Percentiles rank a stretch among this genome's conserved stretches.
phyloP scores from a whole-genome alignment of 148 eudicot species.

The Simmondsia chinensis region DNA sequence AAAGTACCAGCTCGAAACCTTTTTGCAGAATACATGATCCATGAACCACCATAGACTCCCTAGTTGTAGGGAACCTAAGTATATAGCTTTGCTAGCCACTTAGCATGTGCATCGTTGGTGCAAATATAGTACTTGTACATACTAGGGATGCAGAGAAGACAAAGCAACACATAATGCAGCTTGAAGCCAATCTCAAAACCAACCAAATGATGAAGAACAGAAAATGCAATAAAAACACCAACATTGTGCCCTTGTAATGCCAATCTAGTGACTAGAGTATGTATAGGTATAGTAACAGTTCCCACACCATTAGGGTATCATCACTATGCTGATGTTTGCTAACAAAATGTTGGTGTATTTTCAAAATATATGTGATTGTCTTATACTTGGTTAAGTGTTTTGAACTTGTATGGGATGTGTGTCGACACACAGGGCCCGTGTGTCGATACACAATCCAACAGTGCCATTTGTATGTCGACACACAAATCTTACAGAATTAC shows the following conservation, averaged over 20 bases:
- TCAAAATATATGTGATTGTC: too few species aligned
- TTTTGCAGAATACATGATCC: slow-evolving; percentile 62
- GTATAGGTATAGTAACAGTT: slow-evolving; percentile 90
- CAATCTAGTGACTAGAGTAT: slow-evolving; percentile 95
- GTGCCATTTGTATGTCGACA: too few species aligned
- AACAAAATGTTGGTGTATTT: too few species aligned
- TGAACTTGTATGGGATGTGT: too few species aligned
- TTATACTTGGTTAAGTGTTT: too few species aligned
- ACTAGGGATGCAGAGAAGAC: slow-evolving; percentile 92
- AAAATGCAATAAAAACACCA: slow-evolving; percentile 75
- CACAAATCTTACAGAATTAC: too few species aligned
- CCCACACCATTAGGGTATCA: slow-evolving; percentile 98
- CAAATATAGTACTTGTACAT: slow-evolving; percentile 89
- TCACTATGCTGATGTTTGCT: slow-evolving; percentile 86
- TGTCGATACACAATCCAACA: too few species aligned
- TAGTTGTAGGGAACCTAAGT: slow-evolving; percentile 34
- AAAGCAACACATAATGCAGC: slow-evolving; percentile 58
- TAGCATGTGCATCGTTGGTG: slow-evolving; percentile 53
- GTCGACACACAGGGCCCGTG: too few species aligned
- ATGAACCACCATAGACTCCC: slow-evolving; percentile 68
- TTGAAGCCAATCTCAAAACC: slow-evolving; percentile 54
- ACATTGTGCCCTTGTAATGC: slow-evolving; percentile 95
- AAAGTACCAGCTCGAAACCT: slow-evolving; percentile 47
- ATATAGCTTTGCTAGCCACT: slow-evolving; percentile 66
- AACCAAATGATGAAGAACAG: slow-evolving; percentile 53